A percentile compares a stretch with the other conserved stretches of the same genome.
Evolutionary conservation across 768 basidiomycete species (phyloP).

Genomic region (Panaeolus papilionaceus): DNA sequence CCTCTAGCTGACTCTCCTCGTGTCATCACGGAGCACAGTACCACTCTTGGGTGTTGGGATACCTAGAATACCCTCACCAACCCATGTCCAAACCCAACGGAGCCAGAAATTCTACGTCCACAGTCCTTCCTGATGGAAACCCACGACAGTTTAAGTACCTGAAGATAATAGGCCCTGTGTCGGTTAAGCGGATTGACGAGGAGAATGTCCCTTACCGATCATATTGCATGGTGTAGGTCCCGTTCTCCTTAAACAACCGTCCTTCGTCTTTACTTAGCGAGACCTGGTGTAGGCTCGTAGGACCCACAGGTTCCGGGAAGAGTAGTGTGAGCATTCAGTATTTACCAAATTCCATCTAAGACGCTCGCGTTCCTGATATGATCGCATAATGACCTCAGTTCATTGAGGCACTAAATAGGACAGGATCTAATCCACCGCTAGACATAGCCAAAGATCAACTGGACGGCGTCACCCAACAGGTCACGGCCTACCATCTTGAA

Average conservation of each 20-base stretch:
- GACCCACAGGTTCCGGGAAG: not conserved
- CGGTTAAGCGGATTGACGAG: not conserved
- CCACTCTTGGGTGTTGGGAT: too few relatives aligned
- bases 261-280: not conserved
- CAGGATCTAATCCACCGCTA: not conserved
- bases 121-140: not conserved
- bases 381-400: not conserved
- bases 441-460: constrained; percentile 3
- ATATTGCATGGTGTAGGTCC: not conserved
- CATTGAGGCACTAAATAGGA: not conserved
- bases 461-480: not conserved
- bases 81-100: not conserved
- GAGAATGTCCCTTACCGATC: not conserved
- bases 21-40: too few relatives aligned
- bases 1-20: too few relatives aligned
- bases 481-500: not conserved
- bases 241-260: not conserved
- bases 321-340: not conserved
- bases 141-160: not conserved
- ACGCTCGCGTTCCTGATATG: too few relatives aligned
- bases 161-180: not conserved
- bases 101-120: not conserved
- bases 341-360: too few relatives aligned
- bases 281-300: not conserved
- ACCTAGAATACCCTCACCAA: too few relatives aligned